A percentile compares a stretch with the other conserved stretches of the same genome.
Evolutionary conservation across 2,329 filamentous ascomycete genomes (phyloP).

Genomic region (Coleophoma crateriformis): DNA sequence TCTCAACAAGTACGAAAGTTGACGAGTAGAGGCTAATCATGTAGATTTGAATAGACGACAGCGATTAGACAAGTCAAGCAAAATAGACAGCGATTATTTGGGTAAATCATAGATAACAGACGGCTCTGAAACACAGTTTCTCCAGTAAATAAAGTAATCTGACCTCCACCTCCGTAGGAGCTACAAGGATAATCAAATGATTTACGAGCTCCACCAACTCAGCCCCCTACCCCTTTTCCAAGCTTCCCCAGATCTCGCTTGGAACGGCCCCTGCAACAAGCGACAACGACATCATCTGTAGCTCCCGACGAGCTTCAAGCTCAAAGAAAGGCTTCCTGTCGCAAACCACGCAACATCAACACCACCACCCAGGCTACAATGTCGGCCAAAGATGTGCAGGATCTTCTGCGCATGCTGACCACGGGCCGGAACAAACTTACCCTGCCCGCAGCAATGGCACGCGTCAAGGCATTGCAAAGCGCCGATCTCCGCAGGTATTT

Average conservation of each 20-base stretch:
- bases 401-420: conserved; percentile 54
- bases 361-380: not conserved
- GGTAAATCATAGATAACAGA: too few relatives aligned
- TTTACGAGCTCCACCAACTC: too few relatives aligned
- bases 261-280: not conserved
- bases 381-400: conserved; percentile 53
- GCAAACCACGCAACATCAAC: not conserved
- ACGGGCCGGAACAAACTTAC: conserved; percentile 45
- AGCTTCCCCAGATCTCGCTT: not conserved
- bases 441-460: conserved; percentile 53
- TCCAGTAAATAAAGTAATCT: too few relatives aligned
- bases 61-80: too few relatives aligned
- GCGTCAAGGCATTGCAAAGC: conserved; percentile 51
- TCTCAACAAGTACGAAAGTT: not conserved
- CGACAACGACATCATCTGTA: too few relatives aligned
- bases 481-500: conserved; percentile 49
- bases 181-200: too few relatives aligned
- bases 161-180: too few relatives aligned
- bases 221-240: not conserved
- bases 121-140: too few relatives aligned
- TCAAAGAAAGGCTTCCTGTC: too few relatives aligned
- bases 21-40: not conserved
- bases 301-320: too few relatives aligned
- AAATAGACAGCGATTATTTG: too few relatives aligned
- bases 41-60: too few relatives aligned